phyloP scores from a whole-genome alignment of 1,284 basidiomycete species.

The Moesziomyces antarcticus region DNA sequence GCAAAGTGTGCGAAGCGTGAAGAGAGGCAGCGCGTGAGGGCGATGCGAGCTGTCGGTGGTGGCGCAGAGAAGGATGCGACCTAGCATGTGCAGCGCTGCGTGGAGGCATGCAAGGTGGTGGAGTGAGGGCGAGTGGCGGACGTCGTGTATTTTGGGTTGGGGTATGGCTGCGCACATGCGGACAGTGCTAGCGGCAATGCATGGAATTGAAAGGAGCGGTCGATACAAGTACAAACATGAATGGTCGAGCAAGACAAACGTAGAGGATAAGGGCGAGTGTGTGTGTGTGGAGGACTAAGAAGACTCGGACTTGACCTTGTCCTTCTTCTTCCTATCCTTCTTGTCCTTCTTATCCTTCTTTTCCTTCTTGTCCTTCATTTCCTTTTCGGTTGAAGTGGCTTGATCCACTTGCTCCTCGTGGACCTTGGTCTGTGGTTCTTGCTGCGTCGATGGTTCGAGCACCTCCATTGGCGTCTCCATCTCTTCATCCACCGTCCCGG shows the following conservation, averaged over 20 bases:
- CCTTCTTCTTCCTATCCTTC: conserved; percentile 23
- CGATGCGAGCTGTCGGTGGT: too few relatives aligned
- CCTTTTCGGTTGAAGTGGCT: conserved; percentile 1
- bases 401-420: not conserved
- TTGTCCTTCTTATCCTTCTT: conserved; percentile 29
- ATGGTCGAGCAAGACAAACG: too few relatives aligned
- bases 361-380: conserved; percentile 17
- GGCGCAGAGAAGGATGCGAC: too few relatives aligned
- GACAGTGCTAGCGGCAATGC: too few relatives aligned
- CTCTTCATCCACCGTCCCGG: not conserved
- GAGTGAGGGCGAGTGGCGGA: too few relatives aligned
- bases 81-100: too few relatives aligned
- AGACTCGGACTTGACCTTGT: conserved; percentile 15
- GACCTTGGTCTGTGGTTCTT: not conserved
- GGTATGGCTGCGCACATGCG: too few relatives aligned
- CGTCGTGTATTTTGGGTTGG: too few relatives aligned
- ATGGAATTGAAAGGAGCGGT: not conserved
- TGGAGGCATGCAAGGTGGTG: too few relatives aligned
- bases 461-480: conserved; percentile 8
- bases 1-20: too few relatives aligned
- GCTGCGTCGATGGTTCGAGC: not conserved
- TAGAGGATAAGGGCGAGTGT: not conserved
- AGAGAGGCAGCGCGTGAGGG: too few relatives aligned
- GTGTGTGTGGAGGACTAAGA: not conserved
- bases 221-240: not conserved